Evolutionary conservation across 805 yeast species (phyloP), one percentile per base, ranked within the genome.

Genomic region (Candida berthetii): DNA sequence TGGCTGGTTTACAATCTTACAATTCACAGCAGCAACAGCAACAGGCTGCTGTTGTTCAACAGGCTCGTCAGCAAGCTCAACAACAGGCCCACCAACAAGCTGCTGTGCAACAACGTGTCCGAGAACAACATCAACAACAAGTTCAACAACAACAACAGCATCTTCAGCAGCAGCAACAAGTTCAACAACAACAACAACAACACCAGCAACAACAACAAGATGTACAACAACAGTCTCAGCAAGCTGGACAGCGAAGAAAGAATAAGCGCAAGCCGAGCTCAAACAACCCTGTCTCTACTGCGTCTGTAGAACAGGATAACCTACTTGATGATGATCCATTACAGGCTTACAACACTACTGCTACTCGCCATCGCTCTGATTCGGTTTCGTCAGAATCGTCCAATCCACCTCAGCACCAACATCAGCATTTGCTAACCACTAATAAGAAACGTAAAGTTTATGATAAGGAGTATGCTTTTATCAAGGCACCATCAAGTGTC

Each of bases 401-500:
- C n/a, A n/a, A n/a, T n/a, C n/a, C n/a, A n/a, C n/a, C n/a, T n/a
- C n/a, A n/a, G n/a, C n/a, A n/a, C n/a, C n/a, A n/a, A n/a, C n/a
- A n/a, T n/a, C n/a, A n/a, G n/a, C n/a, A n/a, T n/a, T n/a, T n/a
- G n/a, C n/a, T n/a, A n/a, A n/a, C 25, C 9, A 7, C 9, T 7
- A 22, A 22, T 22, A 50, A 49, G 35, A 53, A 54, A 17, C 52
- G 58, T 7, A 62, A 57, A 42, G 38, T 54, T 4, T 60, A 57
- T 41, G 54, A 54, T 17, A 62, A 61, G 18, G 56, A 53, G 14
- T 67, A 66, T 43, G 58, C 63, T 16, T 68, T 69, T 46, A 51
- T 66, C 32, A 66, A 65, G 44, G 69, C 71, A 0, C 72, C 74
- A 14, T 65, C 63, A n/a, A 57, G 74, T 3, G 72, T 75, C 1